A percentile compares a stretch with the other conserved stretches of the same genome.
These are phyloP conservation scores for Nicotiana rustica DNA, from an alignment of 305 asterid genomes.

Conservation along the genomic window DNA sequence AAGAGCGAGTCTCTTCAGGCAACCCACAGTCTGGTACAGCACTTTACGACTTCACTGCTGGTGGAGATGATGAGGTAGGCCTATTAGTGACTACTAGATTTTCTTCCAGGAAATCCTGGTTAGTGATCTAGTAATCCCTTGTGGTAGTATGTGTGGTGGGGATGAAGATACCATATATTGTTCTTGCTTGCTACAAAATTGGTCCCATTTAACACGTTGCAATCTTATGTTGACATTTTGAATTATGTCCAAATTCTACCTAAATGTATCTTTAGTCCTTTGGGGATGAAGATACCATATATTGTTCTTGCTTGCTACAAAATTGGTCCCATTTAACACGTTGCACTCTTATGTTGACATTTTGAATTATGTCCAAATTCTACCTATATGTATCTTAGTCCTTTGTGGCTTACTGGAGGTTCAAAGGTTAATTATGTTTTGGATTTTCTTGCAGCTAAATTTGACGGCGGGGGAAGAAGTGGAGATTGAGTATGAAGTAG, in stretches of 20 bases:
- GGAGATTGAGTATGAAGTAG: constrained; percentile 96
- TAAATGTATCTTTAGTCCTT: constrained; percentile 24
- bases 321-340: constrained; percentile 18
- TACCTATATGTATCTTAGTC: constrained; percentile 19
- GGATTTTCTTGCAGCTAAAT: constrained; percentile 66
- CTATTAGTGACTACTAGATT: constrained; percentile 19
- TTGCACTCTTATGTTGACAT: constrained; percentile 16
- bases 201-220: constrained; percentile 17
- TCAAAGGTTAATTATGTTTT: not conserved
- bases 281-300: constrained; percentile 8
- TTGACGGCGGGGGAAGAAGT: constrained; percentile 93
- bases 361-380: constrained; percentile 25
- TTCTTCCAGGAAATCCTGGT: not conserved
- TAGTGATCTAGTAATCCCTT: constrained; percentile 25
- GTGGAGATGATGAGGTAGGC: constrained; percentile 98
- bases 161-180: constrained; percentile 7
- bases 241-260: constrained; percentile 23
- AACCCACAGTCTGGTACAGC: constrained; percentile 80
- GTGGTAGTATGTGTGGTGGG: not conserved
- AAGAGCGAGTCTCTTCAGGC: constrained; percentile 73
- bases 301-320: not conserved
- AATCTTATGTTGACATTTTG: constrained; percentile 21
- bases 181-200: constrained; percentile 5
- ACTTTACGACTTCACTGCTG: constrained; percentile 97
- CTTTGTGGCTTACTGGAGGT: not conserved